Percentiles rank a stretch among this genome's conserved stretches.
phyloP scores from a whole-genome alignment of 257 asterid species.

The Marsdenia floribunda region DNA sequence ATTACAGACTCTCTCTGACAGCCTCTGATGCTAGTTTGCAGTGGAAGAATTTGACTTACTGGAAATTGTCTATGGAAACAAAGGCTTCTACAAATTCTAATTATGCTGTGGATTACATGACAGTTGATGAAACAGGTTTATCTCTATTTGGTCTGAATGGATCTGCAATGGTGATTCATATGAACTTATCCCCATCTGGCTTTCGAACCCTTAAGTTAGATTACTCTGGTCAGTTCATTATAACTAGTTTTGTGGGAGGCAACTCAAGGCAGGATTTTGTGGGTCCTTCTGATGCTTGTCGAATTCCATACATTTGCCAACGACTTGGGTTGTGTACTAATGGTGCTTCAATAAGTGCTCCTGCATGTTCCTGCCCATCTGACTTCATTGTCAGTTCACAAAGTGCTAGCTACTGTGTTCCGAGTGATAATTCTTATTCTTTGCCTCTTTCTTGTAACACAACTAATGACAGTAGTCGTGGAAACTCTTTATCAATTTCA shows the following conservation, averaged over 20 bases:
- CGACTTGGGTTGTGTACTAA: conserved; percentile 46
- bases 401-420: conserved; percentile 35
- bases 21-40: conserved; percentile 38
- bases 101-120: conserved; percentile 31
- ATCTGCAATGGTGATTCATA: conserved; percentile 34
- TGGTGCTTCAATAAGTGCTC: conserved; percentile 27
- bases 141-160: conserved; percentile 42
- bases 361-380: conserved; percentile 51
- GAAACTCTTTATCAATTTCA: conserved; percentile 23
- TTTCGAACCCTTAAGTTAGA: conserved; percentile 46
- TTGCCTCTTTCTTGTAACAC: conserved; percentile 51
- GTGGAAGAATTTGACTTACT: conserved; percentile 46
- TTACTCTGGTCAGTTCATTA: conserved; percentile 46
- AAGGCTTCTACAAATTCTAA: conserved; percentile 28
- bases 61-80: conserved; percentile 59
- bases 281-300: conserved; percentile 45
- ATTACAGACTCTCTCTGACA: conserved; percentile 34
- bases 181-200: conserved; percentile 34
- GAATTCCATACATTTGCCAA: conserved; percentile 45
- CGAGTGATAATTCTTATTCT: conserved; percentile 32
- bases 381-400: conserved; percentile 32
- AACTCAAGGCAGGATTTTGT: conserved; percentile 26
- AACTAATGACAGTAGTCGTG: conserved; percentile 13
- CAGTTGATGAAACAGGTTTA: conserved; percentile 47
- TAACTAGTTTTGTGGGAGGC: conserved; percentile 38